These are phyloP conservation scores for Suhomyces faveliae DNA, from an alignment of 805 yeast species.

Conservation along the genomic window DNA sequence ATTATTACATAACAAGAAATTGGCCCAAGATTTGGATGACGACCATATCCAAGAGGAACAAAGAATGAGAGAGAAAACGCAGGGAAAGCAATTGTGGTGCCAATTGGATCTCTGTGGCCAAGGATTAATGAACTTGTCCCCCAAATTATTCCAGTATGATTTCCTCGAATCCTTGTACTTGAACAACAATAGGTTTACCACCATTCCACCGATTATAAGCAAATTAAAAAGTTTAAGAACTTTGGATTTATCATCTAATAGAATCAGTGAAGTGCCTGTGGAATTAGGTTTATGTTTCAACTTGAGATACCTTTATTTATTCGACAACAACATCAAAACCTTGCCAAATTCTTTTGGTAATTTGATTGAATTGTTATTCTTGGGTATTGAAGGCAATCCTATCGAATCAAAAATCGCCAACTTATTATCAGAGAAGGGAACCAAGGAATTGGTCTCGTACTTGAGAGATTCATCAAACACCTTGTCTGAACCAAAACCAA, in stretches of 20 bases:
- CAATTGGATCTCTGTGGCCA: constrained; percentile 91
- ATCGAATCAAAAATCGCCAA: constrained; percentile 63
- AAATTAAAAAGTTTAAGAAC: constrained; percentile 72
- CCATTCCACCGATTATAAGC: constrained; percentile 66
- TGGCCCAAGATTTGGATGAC: constrained; percentile 52
- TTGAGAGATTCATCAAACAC: constrained; percentile 81
- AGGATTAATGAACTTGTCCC: constrained; percentile 67
- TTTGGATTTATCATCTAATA: constrained; percentile 80
- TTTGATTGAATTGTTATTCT: constrained; percentile 75
- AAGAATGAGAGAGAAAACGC: constrained; percentile 55
- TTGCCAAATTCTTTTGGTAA: constrained; percentile 87
- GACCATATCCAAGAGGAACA: constrained; percentile 51
- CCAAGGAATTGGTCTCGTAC: constrained; percentile 75
- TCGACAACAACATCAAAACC: constrained; percentile 76
- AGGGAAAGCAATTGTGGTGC: constrained; percentile 87
- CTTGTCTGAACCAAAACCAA: constrained; percentile 61
- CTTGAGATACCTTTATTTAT: constrained; percentile 76
- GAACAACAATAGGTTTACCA: constrained; percentile 76
- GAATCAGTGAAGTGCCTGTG: constrained; percentile 67
- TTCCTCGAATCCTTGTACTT: constrained; percentile 85
- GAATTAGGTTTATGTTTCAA: constrained; percentile 83
- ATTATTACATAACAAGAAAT: constrained; percentile 43
- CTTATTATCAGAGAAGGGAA: constrained; percentile 76
- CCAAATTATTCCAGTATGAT: constrained; percentile 72
- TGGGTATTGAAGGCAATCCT: constrained; percentile 94